Conservation (phyloP, 345 rosid genomes). For the Erucastrum elatum region DNA sequence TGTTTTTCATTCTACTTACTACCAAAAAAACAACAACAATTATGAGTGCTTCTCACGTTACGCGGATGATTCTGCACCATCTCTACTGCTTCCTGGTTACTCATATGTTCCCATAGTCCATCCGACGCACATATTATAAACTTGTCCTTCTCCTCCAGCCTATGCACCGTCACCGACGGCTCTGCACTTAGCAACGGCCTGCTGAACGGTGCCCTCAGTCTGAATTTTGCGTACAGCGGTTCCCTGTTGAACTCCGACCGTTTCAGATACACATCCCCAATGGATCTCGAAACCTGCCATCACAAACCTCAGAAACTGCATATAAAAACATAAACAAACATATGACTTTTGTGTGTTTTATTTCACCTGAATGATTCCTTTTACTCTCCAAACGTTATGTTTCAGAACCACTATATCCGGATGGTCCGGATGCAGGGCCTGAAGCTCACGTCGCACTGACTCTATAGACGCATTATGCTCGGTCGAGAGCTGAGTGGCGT, state of each 20-base stretch:
- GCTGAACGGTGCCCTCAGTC: slow-evolving; percentile 66
- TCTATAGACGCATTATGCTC: slow-evolving; percentile 79
- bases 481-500: slow-evolving; percentile 71
- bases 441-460: slow-evolving; percentile 73
- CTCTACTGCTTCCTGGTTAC: slow-evolving; percentile 82
- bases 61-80: slow-evolving; percentile 64
- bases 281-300: slow-evolving; percentile 70
- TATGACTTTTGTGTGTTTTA: background rate
- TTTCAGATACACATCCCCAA: slow-evolving; percentile 83
- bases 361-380: slow-evolving; percentile 82
- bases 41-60: slow-evolving; percentile 38
- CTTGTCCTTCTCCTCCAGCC: slow-evolving; percentile 60
- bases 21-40: background rate
- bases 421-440: slow-evolving; percentile 78
- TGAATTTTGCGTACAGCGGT: slow-evolving; percentile 65
- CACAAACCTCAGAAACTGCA: background rate
- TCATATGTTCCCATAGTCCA: slow-evolving; percentile 85
- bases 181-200: slow-evolving; percentile 73
- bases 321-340: background rate
- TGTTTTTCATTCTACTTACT: background rate
- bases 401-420: slow-evolving; percentile 66
- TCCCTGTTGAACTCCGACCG: slow-evolving; percentile 82
- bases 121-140: slow-evolving; percentile 83
- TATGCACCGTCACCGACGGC: slow-evolving; percentile 67
- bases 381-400: slow-evolving; percentile 88